Conservation (phyloP, 2,329 filamentous ascomycete genomes). For the Fusarium fracticaudum region DNA sequence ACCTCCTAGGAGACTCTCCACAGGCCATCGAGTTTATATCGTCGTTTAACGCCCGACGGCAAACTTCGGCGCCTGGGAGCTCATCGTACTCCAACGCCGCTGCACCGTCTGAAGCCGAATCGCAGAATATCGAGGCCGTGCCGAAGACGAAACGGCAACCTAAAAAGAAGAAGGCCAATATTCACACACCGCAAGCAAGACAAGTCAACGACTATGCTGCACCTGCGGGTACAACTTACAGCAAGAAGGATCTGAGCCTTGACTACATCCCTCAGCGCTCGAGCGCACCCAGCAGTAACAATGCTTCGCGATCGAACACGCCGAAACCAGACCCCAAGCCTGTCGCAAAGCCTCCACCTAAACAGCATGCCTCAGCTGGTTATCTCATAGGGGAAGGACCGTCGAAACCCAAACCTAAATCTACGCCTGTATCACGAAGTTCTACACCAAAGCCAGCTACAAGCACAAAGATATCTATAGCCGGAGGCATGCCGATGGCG, state of each 20-base stretch:
- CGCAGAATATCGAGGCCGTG: slow-evolving; percentile 51
- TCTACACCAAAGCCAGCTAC: slow-evolving; percentile 64
- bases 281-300: slow-evolving; percentile 52
- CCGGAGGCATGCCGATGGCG: slow-evolving; percentile 84
- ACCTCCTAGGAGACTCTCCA: slow-evolving; percentile 87
- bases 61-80: slow-evolving; percentile 48
- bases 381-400: slow-evolving; percentile 81
- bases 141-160: slow-evolving; percentile 59
- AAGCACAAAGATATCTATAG: slow-evolving; percentile 73
- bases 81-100: slow-evolving; percentile 38
- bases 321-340: slow-evolving; percentile 44
- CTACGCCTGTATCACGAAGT: slow-evolving; percentile 60
- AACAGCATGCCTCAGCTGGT: slow-evolving; percentile 72
- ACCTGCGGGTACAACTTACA: slow-evolving; percentile 75
- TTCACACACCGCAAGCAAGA: slow-evolving; percentile 73
- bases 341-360: slow-evolving; percentile 57
- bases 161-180: slow-evolving; percentile 67
- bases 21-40: slow-evolving; percentile 80
- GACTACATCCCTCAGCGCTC: slow-evolving; percentile 74
- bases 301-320: slow-evolving; percentile 49
- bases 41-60: slow-evolving; percentile 77
- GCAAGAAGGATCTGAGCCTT: slow-evolving; percentile 74
- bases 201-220: slow-evolving; percentile 69
- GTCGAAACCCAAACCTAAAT: slow-evolving; percentile 65
- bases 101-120: slow-evolving; percentile 18